Percentiles rank a stretch among this genome's conserved stretches.
phyloP scores from a whole-genome alignment of 768 basidiomycete genomes.

The Filobasidium wieringae region DNA sequence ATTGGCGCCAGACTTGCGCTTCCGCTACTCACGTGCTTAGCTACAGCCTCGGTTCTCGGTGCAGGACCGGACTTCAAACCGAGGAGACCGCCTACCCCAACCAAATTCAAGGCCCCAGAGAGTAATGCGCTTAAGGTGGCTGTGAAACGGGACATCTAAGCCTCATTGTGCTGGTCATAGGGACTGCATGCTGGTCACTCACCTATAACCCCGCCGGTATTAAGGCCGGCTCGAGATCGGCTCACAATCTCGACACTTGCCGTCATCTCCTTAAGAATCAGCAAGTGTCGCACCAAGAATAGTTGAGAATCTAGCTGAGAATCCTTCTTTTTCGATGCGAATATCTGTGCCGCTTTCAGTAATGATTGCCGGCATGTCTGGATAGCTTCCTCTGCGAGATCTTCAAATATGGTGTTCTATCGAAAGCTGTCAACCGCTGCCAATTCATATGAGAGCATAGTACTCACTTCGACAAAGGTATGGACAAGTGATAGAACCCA shows the following conservation, averaged over 20 bases:
- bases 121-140: constrained; percentile 14
- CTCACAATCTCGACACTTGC: constrained; percentile 51
- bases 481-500: constrained; percentile 86
- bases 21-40: background rate
- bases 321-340: constrained; percentile 44
- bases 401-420: constrained; percentile 89
- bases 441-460: background rate
- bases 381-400: constrained; percentile 89
- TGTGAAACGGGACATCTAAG: constrained; percentile 35
- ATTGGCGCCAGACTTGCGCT: background rate
- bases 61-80: constrained; percentile 20
- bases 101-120: constrained; percentile 10
- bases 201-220: constrained; percentile 36
- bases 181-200: background rate
- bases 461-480: constrained; percentile 74
- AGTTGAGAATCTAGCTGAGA: constrained; percentile 58
- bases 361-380: constrained; percentile 71
- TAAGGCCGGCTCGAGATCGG: constrained; percentile 30
- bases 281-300: constrained; percentile 78
- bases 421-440: background rate
- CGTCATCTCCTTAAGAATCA: constrained; percentile 83
- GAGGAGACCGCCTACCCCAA: constrained; percentile 12
- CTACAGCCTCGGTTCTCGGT: background rate
- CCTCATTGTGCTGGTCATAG: background rate
- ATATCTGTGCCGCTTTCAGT: constrained; percentile 52